These are phyloP conservation scores for Helicostylum pulchrum DNA, from an alignment of 192 early-diverging fungal genomes.

Conservation along the genomic window DNA sequence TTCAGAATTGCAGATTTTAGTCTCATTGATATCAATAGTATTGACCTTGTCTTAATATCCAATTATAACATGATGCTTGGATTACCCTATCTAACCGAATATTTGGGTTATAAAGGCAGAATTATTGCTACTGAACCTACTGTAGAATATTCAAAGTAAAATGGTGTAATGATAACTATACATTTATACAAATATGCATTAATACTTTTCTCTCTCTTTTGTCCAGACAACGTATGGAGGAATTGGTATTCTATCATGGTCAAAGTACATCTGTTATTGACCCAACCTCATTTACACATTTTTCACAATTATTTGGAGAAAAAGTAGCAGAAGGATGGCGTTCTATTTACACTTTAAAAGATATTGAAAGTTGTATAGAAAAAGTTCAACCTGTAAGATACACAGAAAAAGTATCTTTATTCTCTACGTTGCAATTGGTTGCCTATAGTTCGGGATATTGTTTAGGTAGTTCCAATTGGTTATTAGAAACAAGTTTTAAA, in stretches of 20 bases:
- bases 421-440: slow-evolving; percentile 34
- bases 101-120: slow-evolving; percentile 70
- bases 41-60: slow-evolving; percentile 76
- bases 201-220: background rate
- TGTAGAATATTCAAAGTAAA: slow-evolving; percentile 68
- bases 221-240: slow-evolving; percentile 56
- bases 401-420: slow-evolving; percentile 38
- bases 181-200: slow-evolving; percentile 1
- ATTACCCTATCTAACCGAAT: slow-evolving; percentile 82
- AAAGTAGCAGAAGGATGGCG: slow-evolving; percentile 23
- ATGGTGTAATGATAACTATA: background rate
- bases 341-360: slow-evolving; percentile 54
- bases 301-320: slow-evolving; percentile 4
- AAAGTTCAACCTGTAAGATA: slow-evolving; percentile 60
- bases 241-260: slow-evolving; percentile 54
- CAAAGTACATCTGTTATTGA: slow-evolving; percentile 13
- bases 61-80: slow-evolving; percentile 73
- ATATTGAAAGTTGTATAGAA: slow-evolving; percentile 55
- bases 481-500: slow-evolving; percentile 58
- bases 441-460: slow-evolving; percentile 73
- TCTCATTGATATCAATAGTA: slow-evolving; percentile 58
- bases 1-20: slow-evolving; percentile 43
- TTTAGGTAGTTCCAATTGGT: slow-evolving; percentile 73
- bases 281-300: slow-evolving; percentile 3
- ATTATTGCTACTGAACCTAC: slow-evolving; percentile 82